A percentile compares a stretch with the other conserved stretches of the same genome.
Conservation (phyloP, 306 rosid species). For the Glycine latifolia region DNA sequence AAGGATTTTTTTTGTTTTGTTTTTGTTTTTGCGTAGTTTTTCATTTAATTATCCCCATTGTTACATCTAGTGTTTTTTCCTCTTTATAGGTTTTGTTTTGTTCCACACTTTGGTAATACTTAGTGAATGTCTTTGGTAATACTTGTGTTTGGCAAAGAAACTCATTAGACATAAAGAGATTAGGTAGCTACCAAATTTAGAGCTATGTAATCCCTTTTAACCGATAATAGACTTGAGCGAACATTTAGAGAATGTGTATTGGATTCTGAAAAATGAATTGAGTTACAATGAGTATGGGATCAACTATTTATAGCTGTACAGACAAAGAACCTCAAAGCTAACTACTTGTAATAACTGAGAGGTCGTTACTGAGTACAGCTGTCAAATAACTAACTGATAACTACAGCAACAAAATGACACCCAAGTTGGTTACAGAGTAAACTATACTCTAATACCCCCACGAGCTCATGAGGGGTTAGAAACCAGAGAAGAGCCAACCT, state of each 20-base stretch:
- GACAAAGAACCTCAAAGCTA: no score
- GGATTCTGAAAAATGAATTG: not conserved
- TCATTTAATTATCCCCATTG: constrained; percentile 26
- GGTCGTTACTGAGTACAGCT: no score
- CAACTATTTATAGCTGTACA: not conserved
- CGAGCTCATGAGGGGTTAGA: no score
- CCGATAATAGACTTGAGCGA: not conserved
- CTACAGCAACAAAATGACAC: no score
- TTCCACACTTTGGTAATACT: constrained; percentile 22
- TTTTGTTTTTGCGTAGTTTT: constrained; percentile 31
- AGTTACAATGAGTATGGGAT: not conserved
- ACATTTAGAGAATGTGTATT: not conserved
- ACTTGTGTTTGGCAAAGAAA: constrained; percentile 33
- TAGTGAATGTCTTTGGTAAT: constrained; percentile 6
- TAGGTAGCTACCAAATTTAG: not conserved
- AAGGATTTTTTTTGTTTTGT: constrained; percentile 5
- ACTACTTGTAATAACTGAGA: no score
- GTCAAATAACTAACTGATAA: no score
- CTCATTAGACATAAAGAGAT: not conserved
- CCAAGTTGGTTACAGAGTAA: no score
- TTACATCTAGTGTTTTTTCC: constrained; percentile 11
- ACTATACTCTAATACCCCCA: no score
- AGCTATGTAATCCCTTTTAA: constrained; percentile 3
- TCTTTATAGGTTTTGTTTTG: constrained; percentile 28
- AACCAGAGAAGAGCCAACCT: no score